These are phyloP conservation scores for Gastrolobium bilobum DNA, from an alignment of 306 rosid species.

Conservation along the genomic window DNA sequence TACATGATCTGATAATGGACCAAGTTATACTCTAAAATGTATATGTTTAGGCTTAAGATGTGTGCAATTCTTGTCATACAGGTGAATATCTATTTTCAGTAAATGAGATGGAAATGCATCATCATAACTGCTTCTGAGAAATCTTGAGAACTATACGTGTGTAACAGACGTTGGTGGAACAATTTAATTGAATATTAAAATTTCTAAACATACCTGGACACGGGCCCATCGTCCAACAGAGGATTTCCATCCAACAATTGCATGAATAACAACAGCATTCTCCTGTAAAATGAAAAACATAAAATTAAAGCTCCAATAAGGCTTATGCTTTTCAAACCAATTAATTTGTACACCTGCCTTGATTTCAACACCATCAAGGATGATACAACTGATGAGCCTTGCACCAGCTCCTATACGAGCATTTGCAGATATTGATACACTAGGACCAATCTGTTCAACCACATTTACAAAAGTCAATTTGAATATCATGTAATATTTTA, in stretches of 20 bases:
- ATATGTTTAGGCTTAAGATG: slow-evolving; percentile 38
- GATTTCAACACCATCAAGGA: slow-evolving; percentile 92
- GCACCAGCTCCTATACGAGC: slow-evolving; percentile 96
- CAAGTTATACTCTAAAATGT: not conserved
- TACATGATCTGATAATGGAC: slow-evolving; percentile 13
- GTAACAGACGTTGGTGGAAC: slow-evolving; percentile 17
- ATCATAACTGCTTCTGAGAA: slow-evolving; percentile 16
- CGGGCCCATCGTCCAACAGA: slow-evolving; percentile 92
- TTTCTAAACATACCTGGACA: slow-evolving; percentile 77
- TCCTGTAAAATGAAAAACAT: slow-evolving; percentile 66
- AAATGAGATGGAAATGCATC: slow-evolving; percentile 27
- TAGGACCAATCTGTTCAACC: slow-evolving; percentile 86
- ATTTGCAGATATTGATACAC: slow-evolving; percentile 96
- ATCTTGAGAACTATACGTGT: slow-evolving; percentile 7
- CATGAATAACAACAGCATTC: slow-evolving; percentile 83
- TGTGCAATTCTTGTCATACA: slow-evolving; percentile 7
- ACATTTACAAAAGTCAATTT: slow-evolving; percentile 39
- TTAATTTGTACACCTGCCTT: slow-evolving; percentile 60
- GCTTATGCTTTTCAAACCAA: slow-evolving; percentile 27
- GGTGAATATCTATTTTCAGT: slow-evolving; percentile 19
- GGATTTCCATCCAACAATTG: slow-evolving; percentile 98
- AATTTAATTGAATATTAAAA: not conserved
- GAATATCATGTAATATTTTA: slow-evolving; percentile 29
- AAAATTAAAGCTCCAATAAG: slow-evolving; percentile 18
- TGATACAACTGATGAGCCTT: slow-evolving; percentile 88